Percentiles rank a stretch among this genome's conserved stretches.
Conservation (phyloP, 208 protist species). For the Willaertia magna region DNA sequence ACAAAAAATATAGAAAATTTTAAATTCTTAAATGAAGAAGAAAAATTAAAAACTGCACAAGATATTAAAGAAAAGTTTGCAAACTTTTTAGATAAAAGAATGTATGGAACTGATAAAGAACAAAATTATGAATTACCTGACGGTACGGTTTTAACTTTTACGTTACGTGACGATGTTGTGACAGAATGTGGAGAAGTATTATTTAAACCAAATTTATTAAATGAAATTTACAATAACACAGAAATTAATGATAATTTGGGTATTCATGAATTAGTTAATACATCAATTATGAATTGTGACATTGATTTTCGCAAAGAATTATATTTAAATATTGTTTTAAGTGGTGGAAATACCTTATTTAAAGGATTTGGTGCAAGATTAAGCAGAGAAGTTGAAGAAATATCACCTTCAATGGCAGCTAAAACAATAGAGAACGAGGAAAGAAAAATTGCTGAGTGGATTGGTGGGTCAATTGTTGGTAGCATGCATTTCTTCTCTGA, state of each 20-base stretch:
- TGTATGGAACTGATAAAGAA: slow-evolving; percentile 67
- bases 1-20: slow-evolving; percentile 50
- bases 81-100: slow-evolving; percentile 86
- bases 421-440: slow-evolving; percentile 24
- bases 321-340: slow-evolving; percentile 77
- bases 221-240: too few species aligned
- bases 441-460: slow-evolving; percentile 49
- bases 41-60: slow-evolving; percentile 86
- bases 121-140: slow-evolving; percentile 77
- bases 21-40: slow-evolving; percentile 82
- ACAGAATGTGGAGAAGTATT: slow-evolving; percentile 65
- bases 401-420: neutral
- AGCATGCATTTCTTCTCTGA: too few species aligned
- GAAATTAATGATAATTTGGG: too few species aligned
- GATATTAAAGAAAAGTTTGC: slow-evolving; percentile 86
- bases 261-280: neutral
- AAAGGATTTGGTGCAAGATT: slow-evolving; percentile 42
- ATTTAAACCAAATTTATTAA: slow-evolving; percentile 88
- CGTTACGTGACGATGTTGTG: neutral
- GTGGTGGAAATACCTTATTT: slow-evolving; percentile 71
- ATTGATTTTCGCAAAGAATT: slow-evolving; percentile 61
- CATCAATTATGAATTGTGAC: slow-evolving; percentile 68
- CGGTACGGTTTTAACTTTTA: slow-evolving; percentile 27
- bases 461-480: slow-evolving; percentile 59
- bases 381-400: slow-evolving; percentile 58